Evolutionary conservation across 164 flowering plant species (phyloP), one percentile per base, ranked within the genome.

Genomic region (Cinnamomum micranthum): DNA sequence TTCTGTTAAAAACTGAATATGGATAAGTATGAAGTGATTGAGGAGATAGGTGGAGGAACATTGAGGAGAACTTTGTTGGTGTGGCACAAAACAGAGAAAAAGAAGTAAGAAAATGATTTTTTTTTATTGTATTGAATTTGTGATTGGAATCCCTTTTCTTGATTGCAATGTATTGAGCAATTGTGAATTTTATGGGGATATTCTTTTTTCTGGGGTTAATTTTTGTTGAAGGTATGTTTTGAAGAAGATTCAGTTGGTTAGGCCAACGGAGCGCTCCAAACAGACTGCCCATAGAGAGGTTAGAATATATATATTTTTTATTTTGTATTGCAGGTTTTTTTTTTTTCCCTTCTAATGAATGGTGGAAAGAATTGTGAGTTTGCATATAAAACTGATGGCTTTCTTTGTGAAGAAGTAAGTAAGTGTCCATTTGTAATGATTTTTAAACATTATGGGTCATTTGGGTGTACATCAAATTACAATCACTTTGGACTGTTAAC

Each of bases 221-320:
- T 13, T 63, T 22, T 33, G 0, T 33, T 71, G 64, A 70, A 82
- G 84, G 69, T 82, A 82, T 82, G 81, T 82, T 31, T 28, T 82
- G 78, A 82, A 82, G 79, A 82, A 77, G 80, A 82, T 82, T 71
- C 80, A 75, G 11, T 52, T 82, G 28, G 76, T 75, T 4, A 77
- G 78, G 70, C 78, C 72, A 71, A 73, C 80, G n/a, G 80, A 82
- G 1, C 75, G 65, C 65, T 74, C 77, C 76, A 79, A 71, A 73
- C 74, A 60, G 58, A 62, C 82, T 41, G 81, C 78, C 3, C 66
- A 68, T 70, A 78, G 77, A 68, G 81, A 82, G 84, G 84, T 82
- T 20, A 2, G 60, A 17, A 9, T 63, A 19, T 55, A 1, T 6
- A 0, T 63, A 1, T 60, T 72, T 35, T 13, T 58, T n/a, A 10